Evolutionary conservation across 495 filamentous ascomycete genomes (phyloP).

Genomic region (Penicillium dipodomyicola): DNA sequence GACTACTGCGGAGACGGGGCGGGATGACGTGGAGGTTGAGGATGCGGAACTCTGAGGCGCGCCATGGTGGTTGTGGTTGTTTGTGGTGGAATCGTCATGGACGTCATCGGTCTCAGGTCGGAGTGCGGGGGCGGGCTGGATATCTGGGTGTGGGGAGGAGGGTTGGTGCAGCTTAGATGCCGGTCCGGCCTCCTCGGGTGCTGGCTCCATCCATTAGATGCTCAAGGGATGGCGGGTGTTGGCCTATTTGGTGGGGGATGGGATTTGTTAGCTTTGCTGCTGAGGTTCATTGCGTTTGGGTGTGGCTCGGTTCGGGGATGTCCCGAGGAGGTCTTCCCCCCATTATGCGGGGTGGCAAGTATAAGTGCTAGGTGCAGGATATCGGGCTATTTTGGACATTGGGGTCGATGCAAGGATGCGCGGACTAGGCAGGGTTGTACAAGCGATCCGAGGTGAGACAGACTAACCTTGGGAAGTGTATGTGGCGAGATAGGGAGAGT

Average conservation of each 20-base stretch:
- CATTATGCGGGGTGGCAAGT: conserved; percentile 8
- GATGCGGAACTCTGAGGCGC: conserved; percentile 11
- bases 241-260: not conserved
- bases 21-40: conserved; percentile 24
- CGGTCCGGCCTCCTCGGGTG: conserved; percentile 43
- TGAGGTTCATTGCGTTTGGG: not conserved
- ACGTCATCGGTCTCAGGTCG: conserved; percentile 6
- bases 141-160: conserved; percentile 19
- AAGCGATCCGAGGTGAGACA: conserved; percentile 3
- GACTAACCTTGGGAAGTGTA: not conserved
- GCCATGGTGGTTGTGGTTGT: conserved; percentile 6
- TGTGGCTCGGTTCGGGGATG: not conserved
- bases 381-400: not conserved
- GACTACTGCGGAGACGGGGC: conserved; percentile 41
- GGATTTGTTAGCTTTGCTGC: not conserved
- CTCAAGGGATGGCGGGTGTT: conserved; percentile 1
- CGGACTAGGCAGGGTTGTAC: not conserved
- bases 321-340: not conserved
- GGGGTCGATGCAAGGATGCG: not conserved
- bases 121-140: conserved; percentile 7
- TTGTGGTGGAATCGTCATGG: conserved; percentile 5
- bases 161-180: conserved; percentile 29
- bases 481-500: not conserved
- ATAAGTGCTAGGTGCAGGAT: not conserved
- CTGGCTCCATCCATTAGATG: conserved; percentile 52